These are phyloP conservation scores for Pyronema domesticum DNA, from an alignment of 495 filamentous ascomycete genomes.

Conservation along the genomic window DNA sequence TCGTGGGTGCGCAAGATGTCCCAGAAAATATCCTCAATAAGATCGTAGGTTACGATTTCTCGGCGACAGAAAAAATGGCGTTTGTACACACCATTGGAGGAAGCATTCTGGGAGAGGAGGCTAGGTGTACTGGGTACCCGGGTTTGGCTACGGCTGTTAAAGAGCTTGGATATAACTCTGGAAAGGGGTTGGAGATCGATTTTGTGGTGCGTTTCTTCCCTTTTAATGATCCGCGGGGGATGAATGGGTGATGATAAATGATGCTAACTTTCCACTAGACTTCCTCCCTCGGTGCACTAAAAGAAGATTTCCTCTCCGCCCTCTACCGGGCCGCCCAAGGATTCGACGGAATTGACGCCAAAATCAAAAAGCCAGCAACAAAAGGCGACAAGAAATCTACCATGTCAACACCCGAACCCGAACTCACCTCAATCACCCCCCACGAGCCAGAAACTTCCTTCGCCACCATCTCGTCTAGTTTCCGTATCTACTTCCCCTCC, in stretches of 20 bases:
- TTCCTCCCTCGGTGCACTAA: conserved; percentile 64
- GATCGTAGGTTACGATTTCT: conserved; percentile 42
- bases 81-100: conserved; percentile 57
- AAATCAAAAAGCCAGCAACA: conserved; percentile 5
- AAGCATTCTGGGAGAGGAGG: conserved; percentile 30
- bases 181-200: conserved; percentile 34
- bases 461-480: conserved; percentile 31
- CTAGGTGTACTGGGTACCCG: conserved; percentile 42
- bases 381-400: neutral
- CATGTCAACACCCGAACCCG: neutral
- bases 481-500: conserved; percentile 74
- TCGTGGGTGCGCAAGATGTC: conserved; percentile 38
- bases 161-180: conserved; percentile 33
- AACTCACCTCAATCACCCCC: neutral
- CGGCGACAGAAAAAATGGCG: conserved; percentile 35
- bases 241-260: conserved; percentile 6
- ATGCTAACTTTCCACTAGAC: conserved; percentile 30
- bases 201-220: conserved; percentile 32
- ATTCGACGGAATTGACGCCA: neutral
- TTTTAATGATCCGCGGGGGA: neutral
- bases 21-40: conserved; percentile 32
- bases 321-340: conserved; percentile 48
- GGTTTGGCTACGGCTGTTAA: conserved; percentile 42
- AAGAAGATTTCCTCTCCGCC: conserved; percentile 43
- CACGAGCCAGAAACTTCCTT: conserved; percentile 5